phyloP scores from a whole-genome alignment of 1,139 yeast genomes.

The Suhomyces chickasaworum region DNA sequence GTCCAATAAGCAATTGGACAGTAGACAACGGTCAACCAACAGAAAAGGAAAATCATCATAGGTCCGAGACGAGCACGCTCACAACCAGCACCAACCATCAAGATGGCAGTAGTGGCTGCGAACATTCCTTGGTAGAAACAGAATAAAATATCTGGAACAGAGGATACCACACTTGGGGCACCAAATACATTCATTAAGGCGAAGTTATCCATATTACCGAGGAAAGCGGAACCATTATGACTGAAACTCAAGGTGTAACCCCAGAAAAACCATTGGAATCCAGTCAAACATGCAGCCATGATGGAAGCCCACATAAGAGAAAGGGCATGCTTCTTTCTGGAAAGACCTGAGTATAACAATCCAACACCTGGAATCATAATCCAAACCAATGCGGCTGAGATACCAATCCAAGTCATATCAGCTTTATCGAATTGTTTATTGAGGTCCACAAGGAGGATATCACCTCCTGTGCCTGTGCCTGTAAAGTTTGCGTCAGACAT shows the following conservation, averaged over 20 bases:
- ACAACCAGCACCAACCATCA: conserved; percentile 96
- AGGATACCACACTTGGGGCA: conserved; percentile 66
- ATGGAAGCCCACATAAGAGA: conserved; percentile 92
- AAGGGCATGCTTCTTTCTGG: conserved; percentile 90
- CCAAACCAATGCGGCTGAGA: conserved; percentile 79
- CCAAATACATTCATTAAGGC: conserved; percentile 80
- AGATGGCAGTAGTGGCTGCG: conserved; percentile 86
- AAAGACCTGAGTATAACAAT: conserved; percentile 82
- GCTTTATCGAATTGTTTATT: conserved; percentile 72
- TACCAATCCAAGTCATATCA: conserved; percentile 88
- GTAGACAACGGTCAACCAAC: conserved; percentile 96
- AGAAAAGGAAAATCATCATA: conserved; percentile 88
- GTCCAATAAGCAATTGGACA: conserved; percentile 97
- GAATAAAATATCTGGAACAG: conserved; percentile 84
- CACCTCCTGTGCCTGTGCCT: conserved; percentile 73
- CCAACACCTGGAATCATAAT: conserved; percentile 96
- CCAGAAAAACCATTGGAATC: conserved; percentile 98
- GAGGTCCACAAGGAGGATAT: conserved; percentile 70
- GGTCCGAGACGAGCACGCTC: conserved; percentile 97
- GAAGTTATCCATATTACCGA: conserved; percentile 81
- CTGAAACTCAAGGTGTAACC: conserved; percentile 89
- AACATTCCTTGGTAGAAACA: conserved; percentile 96
- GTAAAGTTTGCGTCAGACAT: conserved; percentile 33
- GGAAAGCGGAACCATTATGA: conserved; percentile 61
- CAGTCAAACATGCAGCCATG: conserved; percentile 78